These are phyloP conservation scores for Barnettozyma botsteinii DNA, from an alignment of 805 yeast species.

Conservation along the genomic window DNA sequence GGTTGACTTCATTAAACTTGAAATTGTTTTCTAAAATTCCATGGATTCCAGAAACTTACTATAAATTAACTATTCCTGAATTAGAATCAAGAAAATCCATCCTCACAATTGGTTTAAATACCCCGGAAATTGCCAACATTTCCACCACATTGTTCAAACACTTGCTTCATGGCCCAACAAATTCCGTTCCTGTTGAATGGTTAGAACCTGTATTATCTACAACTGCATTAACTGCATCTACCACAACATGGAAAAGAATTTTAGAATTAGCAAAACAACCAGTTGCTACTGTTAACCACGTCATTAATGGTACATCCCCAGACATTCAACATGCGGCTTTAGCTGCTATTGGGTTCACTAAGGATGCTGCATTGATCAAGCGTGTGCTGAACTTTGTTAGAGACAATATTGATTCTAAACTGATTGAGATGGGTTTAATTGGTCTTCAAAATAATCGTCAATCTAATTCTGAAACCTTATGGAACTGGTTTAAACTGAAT, in stretches of 20 bases:
- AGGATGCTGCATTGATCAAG: constrained; percentile 39
- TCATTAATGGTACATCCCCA: constrained; percentile 18
- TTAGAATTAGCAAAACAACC: constrained; percentile 47
- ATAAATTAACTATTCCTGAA: constrained; percentile 34
- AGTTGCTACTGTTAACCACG: constrained; percentile 35
- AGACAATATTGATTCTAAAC: constrained; percentile 48
- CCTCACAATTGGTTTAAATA: constrained; percentile 33
- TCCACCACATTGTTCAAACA: constrained; percentile 41
- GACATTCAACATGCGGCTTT: constrained; percentile 54
- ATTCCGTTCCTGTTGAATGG: constrained; percentile 47
- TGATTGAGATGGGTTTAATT: constrained; percentile 52
- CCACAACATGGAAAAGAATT: constrained; percentile 54
- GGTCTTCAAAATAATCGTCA: constrained; percentile 42
- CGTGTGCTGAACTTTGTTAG: constrained; percentile 53
- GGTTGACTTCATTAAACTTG: constrained; percentile 14
- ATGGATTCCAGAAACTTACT: constrained; percentile 35
- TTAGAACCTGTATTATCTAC: constrained; percentile 39
- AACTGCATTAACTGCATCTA: constrained; percentile 33
- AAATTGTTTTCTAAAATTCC: constrained; percentile 27
- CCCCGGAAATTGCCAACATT: constrained; percentile 24
- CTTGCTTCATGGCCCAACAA: constrained; percentile 46
- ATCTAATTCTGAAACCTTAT: constrained; percentile 32
- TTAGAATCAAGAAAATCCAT: constrained; percentile 38
- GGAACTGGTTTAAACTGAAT: constrained; percentile 53
- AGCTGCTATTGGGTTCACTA: constrained; percentile 46